Conservation (phyloP, 176 grass and related monocot genomes). For the Aechmea fasciata region DNA sequence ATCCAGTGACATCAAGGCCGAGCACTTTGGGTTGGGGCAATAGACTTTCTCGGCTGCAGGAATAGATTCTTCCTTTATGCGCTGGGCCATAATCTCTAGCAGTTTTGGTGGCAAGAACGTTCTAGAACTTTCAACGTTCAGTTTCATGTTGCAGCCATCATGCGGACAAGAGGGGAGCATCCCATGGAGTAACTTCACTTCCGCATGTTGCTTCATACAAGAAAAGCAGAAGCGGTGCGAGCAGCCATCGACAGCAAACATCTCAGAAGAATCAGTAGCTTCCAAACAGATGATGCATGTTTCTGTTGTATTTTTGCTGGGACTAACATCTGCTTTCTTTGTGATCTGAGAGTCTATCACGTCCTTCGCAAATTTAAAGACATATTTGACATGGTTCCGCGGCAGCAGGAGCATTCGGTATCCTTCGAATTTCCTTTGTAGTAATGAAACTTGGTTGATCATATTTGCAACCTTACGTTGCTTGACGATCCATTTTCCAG, state of each 20-base stretch:
- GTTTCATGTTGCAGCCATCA: constrained; percentile 54
- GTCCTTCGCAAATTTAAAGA: constrained; percentile 56
- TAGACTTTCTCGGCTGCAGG: constrained; percentile 59
- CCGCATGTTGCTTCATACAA: constrained; percentile 79
- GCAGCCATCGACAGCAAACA: constrained; percentile 45
- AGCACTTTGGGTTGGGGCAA: constrained; percentile 66
- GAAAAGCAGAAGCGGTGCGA: constrained; percentile 65
- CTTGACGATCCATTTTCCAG: constrained; percentile 31
- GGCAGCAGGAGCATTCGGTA: constrained; percentile 33
- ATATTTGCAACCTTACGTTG: constrained; percentile 32
- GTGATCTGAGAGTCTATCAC: constrained; percentile 41
- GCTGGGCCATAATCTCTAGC: constrained; percentile 52
- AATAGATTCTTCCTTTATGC: constrained; percentile 53
- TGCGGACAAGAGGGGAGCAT: constrained; percentile 57
- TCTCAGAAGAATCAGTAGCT: constrained; percentile 44
- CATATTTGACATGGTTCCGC: constrained; percentile 26
- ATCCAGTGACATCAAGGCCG: constrained; percentile 49
- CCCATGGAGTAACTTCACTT: constrained; percentile 51
- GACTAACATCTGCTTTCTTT: constrained; percentile 18
- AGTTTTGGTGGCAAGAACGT: constrained; percentile 35
- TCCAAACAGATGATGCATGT: constrained; percentile 77
- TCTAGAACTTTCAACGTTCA: constrained; percentile 43
- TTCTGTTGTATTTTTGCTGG: constrained; percentile 35
- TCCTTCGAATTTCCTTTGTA: constrained; percentile 41
- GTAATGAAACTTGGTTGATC: constrained; percentile 32